Evolutionary conservation across 306 rosid genomes (phyloP).

Genomic region (Cicer yamashitae): DNA sequence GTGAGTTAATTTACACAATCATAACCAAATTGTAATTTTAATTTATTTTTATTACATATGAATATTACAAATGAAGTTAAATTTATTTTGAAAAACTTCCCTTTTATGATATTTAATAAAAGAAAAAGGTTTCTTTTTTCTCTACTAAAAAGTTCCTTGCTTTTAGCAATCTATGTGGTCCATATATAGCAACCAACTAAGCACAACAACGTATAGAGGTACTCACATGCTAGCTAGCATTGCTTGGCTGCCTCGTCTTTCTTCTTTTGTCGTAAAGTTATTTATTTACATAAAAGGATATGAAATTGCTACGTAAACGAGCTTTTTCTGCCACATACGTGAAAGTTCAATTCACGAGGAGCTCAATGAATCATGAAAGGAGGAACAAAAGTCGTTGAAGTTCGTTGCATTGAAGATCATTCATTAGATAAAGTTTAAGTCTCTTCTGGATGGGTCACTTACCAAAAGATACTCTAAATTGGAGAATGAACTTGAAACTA

Average conservation of each 20-base stretch:
- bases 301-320: constrained; percentile 22
- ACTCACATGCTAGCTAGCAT: too few relatives aligned
- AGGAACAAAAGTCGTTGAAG: constrained; percentile 29
- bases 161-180: too few relatives aligned
- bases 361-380: constrained; percentile 34
- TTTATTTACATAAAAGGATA: constrained; percentile 36
- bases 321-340: constrained; percentile 48
- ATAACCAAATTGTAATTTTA: neutral
- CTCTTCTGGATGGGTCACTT: neutral
- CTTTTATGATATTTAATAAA: too few relatives aligned
- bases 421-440: constrained; percentile 25
- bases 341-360: constrained; percentile 59
- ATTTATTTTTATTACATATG: neutral
- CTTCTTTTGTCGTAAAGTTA: constrained; percentile 41
- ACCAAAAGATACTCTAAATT: neutral
- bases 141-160: too few relatives aligned
- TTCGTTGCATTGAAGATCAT: constrained; percentile 27
- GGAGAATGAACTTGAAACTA: neutral
- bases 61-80: too few relatives aligned
- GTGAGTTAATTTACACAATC: too few relatives aligned
- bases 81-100: neutral
- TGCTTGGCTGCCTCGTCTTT: neutral
- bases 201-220: too few relatives aligned
- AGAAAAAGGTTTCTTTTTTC: too few relatives aligned
- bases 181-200: too few relatives aligned